Base-by-base conservation (phyloP, 305 asterid species). In the Fraxinus dipetala region DNA sequence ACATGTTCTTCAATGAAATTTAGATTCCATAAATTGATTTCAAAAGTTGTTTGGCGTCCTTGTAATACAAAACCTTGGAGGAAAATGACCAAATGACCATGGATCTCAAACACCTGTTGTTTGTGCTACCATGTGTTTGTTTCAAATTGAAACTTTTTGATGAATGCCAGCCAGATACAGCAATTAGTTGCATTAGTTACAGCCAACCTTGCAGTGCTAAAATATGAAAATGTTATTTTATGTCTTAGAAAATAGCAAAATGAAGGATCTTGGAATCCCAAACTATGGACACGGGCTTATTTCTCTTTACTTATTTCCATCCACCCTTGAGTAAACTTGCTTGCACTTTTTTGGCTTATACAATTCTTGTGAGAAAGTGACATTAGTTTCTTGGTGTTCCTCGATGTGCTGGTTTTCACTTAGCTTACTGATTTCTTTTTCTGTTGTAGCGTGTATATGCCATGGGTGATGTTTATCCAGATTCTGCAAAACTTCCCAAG, bases 401-500 rank as follows among this genome's bases (percentile, higher is more conserved):
- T 74, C 28, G 75, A 59, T 78, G 43, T 72, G 79, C 76, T 76
- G 83, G 79, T 79, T 78, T 73, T 67, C 24, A 26, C 73, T 36
- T 67, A 70, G 32, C 83, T 82, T 80, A 80, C 82, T 79, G 14
- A 79, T 81, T 81, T 84, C 54, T 72, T 70, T 86, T 81, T 35
- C 81, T 40, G 78, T 34, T 92, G 88, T 87, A 96, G 99, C 97
- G 98, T 75, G 95, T 94, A 73, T 87, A 90, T 87, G 87, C 98
- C 81, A 83, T 84, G 94, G 99, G 99, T 85, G 99, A 96, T 84
- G 99, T 94, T 84, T 96, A 96, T 93, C 99, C 99, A 79, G 89
- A 86, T 7, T 73, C 86, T 26, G 88, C 91, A 38, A 94, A 91
- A 86, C 92, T 96, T 86, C 98, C 99, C 28, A 96, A 94, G 96